phyloP scores from a whole-genome alignment of 148 eudicot species.

The Nepenthes gracilis region DNA sequence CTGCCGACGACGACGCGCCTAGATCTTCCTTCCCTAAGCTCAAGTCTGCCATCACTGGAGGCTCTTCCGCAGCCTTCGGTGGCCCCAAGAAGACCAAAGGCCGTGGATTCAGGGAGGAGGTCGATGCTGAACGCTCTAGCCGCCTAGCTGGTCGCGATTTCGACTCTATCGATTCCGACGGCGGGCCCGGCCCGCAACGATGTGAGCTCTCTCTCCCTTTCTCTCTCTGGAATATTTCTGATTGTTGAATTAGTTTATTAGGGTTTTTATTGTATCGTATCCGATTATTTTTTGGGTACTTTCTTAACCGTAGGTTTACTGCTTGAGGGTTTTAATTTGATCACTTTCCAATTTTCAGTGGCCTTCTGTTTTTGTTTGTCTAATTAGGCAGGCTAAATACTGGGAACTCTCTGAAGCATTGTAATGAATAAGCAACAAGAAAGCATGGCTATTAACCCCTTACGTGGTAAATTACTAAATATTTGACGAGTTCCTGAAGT shows the following conservation, averaged over 20 bases:
- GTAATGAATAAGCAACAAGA: no score
- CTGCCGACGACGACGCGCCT: slow-evolving; percentile 24
- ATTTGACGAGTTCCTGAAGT: no score
- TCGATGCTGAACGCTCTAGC: slow-evolving; percentile 31
- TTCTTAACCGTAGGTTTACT: no score
- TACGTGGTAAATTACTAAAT: no score
- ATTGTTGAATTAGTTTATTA: background rate
- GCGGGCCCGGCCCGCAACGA: slow-evolving; percentile 78
- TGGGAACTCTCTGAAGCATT: no score
- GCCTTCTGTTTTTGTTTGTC: no score
- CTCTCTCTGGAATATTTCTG: background rate
- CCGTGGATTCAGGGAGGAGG: slow-evolving; percentile 63
- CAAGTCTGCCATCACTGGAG: slow-evolving; percentile 69
- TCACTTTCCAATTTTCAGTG: no score
- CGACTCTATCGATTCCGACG: slow-evolving; percentile 60
- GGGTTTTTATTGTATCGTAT: background rate
- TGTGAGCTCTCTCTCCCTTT: slow-evolving; percentile 25
- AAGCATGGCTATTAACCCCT: no score
- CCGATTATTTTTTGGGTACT: background rate
- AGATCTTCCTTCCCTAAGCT: slow-evolving; percentile 42
- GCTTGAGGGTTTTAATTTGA: no score
- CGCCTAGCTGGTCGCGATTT: slow-evolving; percentile 50
- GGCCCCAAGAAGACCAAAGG: slow-evolving; percentile 57
- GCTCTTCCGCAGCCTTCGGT: slow-evolving; percentile 17
- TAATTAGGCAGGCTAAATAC: no score